phyloP scores from a whole-genome alignment of 1,284 basidiomycete species.

The Irpex lacteus region DNA sequence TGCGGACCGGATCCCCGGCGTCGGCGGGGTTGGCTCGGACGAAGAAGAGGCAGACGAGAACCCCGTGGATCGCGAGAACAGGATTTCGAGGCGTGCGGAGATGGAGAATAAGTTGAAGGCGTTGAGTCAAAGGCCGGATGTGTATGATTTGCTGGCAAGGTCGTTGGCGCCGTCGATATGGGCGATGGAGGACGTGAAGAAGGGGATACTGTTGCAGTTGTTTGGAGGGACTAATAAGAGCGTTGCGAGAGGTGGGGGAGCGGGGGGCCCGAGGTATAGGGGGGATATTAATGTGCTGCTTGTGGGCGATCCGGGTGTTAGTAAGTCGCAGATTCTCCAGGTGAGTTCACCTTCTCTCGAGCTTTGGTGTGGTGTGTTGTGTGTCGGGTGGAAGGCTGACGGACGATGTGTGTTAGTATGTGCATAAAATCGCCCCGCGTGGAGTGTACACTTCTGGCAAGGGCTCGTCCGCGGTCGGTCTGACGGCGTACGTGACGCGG shows the following conservation, averaged over 20 bases:
- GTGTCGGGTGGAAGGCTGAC: too few relatives aligned
- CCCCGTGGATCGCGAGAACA: slow-evolving; percentile 36
- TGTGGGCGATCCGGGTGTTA: slow-evolving; percentile 97
- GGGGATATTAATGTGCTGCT: slow-evolving; percentile 98
- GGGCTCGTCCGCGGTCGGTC: slow-evolving; percentile 96
- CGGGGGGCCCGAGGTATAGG: slow-evolving; percentile 92
- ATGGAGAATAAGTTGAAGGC: slow-evolving; percentile 61
- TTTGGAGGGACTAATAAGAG: slow-evolving; percentile 99
- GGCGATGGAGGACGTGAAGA: slow-evolving; percentile 99
- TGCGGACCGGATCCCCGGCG: slow-evolving; percentile 67
- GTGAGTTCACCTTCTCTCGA: slow-evolving; percentile 39
- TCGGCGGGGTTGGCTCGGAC: slow-evolving; percentile 71
- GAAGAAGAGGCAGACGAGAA: slow-evolving; percentile 54
- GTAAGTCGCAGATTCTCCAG: slow-evolving; percentile 92
- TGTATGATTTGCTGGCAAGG: slow-evolving; percentile 85
- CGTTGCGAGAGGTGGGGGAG: slow-evolving; percentile 89
- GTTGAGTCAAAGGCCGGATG: slow-evolving; percentile 74
- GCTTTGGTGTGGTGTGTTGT: background rate
- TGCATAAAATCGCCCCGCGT: slow-evolving; percentile 97
- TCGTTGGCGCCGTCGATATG: slow-evolving; percentile 94
- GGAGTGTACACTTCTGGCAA: slow-evolving; percentile 98
- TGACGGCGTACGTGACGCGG: slow-evolving; percentile 97
- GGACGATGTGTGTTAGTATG: slow-evolving; percentile 61
- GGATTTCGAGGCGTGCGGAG: slow-evolving; percentile 51
- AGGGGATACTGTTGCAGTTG: slow-evolving; percentile 92